Percentiles rank a stretch among this genome's conserved stretches.
Evolutionary conservation across 2,329 filamentous ascomycete genomes (phyloP).

Genomic region (Huntiella abstrusa): DNA sequence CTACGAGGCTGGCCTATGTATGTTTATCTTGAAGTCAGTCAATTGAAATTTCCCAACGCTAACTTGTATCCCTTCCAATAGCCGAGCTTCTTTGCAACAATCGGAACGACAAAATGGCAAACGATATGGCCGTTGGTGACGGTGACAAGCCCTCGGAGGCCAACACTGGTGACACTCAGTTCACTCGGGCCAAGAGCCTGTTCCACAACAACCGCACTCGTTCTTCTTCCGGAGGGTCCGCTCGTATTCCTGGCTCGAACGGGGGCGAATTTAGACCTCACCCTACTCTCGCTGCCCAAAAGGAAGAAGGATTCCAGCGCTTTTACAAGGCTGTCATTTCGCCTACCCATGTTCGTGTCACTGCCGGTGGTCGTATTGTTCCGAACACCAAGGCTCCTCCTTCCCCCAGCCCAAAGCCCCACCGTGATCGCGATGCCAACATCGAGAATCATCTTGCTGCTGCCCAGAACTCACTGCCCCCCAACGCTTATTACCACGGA

Average conservation of each 20-base stretch:
- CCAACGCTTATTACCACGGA: slow-evolving; percentile 14
- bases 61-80: neutral
- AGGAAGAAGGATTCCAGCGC: slow-evolving; percentile 45
- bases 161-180: neutral
- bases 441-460: neutral
- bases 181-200: slow-evolving; percentile 4
- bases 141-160: neutral
- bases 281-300: slow-evolving; percentile 32
- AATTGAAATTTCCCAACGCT: neutral
- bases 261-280: slow-evolving; percentile 33
- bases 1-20: slow-evolving; percentile 11
- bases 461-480: slow-evolving; percentile 15
- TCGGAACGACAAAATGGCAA: neutral
- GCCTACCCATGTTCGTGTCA: slow-evolving; percentile 47
- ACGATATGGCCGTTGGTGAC: neutral
- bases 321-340: slow-evolving; percentile 52
- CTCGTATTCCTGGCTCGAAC: neutral
- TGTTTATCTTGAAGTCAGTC: slow-evolving; percentile 1
- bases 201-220: slow-evolving; percentile 8
- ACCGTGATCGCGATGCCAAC: slow-evolving; percentile 6
- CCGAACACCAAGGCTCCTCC: slow-evolving; percentile 38
- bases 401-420: slow-evolving; percentile 30
- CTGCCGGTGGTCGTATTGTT: slow-evolving; percentile 47
- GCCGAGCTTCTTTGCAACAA: slow-evolving; percentile 4
- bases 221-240: slow-evolving; percentile 6